phyloP scores from a whole-genome alignment of 169 alveolate species.

The Plasmodium inui region DNA sequence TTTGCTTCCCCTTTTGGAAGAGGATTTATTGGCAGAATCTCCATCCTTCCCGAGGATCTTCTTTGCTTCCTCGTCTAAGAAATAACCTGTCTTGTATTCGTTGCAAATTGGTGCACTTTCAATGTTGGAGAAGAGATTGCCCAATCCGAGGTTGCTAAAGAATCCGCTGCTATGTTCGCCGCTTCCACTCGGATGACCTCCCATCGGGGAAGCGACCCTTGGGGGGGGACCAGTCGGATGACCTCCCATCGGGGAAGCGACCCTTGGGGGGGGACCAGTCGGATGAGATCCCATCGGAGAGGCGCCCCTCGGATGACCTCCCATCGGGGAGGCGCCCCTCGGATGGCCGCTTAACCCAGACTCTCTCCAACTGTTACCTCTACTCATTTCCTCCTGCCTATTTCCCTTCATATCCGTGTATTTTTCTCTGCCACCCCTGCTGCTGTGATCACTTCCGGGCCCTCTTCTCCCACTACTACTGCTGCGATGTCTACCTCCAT shows the following conservation, averaged over 20 bases:
- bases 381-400: neutral
- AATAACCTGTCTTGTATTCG: conserved; percentile 43
- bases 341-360: neutral
- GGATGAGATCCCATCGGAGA: too few species aligned
- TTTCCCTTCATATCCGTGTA: neutral
- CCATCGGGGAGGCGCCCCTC: neutral
- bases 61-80: conserved; percentile 51
- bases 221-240: neutral
- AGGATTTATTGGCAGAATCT: neutral
- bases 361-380: neutral
- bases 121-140: neutral
- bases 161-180: neutral
- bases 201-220: too few species aligned
- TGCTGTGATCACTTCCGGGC: neutral
- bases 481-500: neutral
- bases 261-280: too few species aligned
- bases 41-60: neutral
- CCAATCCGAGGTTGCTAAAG: neutral
- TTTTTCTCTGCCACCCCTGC: neutral
- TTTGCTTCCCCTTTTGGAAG: neutral
- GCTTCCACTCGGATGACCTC: neutral
- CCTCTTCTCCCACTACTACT: neutral
- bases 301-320: too few species aligned
- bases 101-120: conserved; percentile 2
- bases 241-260: too few species aligned